phyloP scores from a whole-genome alignment of 306 rosid species.

The Potentilla sterilis region DNA sequence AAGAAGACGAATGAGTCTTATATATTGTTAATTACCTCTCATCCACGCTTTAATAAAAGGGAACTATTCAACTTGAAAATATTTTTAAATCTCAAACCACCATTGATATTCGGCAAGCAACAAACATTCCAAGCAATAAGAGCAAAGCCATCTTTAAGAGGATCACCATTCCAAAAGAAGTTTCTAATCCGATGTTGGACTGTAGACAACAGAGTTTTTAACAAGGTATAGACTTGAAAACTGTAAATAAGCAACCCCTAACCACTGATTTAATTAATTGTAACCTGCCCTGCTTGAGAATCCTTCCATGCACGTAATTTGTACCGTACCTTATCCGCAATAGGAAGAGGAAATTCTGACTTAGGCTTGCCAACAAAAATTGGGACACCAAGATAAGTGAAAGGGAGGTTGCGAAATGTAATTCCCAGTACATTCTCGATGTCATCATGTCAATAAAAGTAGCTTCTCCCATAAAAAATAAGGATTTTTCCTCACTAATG shows the following conservation, averaged over 20 bases:
- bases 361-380: not conserved
- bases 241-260: not conserved
- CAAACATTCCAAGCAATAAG: not conserved
- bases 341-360: not conserved
- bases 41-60: not conserved
- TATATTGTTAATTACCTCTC: not conserved
- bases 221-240: not conserved
- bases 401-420: not conserved
- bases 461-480: not conserved
- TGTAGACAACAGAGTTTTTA: not conserved
- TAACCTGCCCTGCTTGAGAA: not conserved
- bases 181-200: not conserved
- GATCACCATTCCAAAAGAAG: too few relatives aligned
- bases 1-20: too few relatives aligned
- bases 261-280: not conserved
- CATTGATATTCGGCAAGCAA: not conserved
- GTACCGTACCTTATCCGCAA: not conserved
- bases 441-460: not conserved
- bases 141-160: not conserved
- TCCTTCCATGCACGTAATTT: not conserved
- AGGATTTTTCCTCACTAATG: not conserved
- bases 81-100: not conserved
- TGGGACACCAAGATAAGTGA: not conserved
- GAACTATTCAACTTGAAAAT: not conserved
- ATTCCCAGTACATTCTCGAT: not conserved